These are phyloP conservation scores for Apiospora phragmitis DNA, from an alignment of 2,329 filamentous ascomycete genomes.

Conservation along the genomic window DNA sequence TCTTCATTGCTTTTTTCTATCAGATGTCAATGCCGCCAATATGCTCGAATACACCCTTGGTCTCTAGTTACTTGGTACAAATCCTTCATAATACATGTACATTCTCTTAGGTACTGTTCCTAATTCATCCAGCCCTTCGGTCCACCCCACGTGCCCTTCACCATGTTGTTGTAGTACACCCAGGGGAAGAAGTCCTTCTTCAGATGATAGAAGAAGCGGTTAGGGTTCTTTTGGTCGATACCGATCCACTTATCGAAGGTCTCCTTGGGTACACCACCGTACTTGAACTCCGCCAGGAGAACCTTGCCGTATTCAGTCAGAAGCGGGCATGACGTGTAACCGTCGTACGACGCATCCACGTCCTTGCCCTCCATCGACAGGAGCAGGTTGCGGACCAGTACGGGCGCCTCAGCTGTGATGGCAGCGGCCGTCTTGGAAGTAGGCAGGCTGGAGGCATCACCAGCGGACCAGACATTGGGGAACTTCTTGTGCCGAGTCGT, in stretches of 20 bases:
- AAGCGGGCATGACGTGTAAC: conserved; percentile 48
- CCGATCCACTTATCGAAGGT: conserved; percentile 36
- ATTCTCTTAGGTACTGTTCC: not conserved
- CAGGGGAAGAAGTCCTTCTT: conserved; percentile 45
- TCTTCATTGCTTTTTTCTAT: not conserved
- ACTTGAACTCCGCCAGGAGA: conserved; percentile 50
- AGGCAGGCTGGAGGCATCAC: conserved; percentile 39
- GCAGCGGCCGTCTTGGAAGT: conserved; percentile 47
- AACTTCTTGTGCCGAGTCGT: conserved; percentile 36
- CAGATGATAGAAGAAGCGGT: conserved; percentile 40
- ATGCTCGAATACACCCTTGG: not conserved
- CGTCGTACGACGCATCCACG: conserved; percentile 37
- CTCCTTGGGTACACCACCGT: conserved; percentile 46
- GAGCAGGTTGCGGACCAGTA: conserved; percentile 43
- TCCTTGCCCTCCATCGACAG: conserved; percentile 35
- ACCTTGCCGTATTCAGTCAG: conserved; percentile 45
- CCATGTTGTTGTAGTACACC: conserved; percentile 13
- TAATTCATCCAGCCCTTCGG: conserved; percentile 11
- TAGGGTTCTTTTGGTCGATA: conserved; percentile 41
- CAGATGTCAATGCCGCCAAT: not conserved
- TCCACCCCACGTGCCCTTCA: conserved; percentile 10
- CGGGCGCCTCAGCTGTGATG: conserved; percentile 43
- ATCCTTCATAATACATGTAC: not conserved
- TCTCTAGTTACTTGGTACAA: not conserved
- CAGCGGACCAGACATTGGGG: conserved; percentile 41